Conservation (phyloP, 331 rosid genomes). For the Prunus yedoensis region DNA sequence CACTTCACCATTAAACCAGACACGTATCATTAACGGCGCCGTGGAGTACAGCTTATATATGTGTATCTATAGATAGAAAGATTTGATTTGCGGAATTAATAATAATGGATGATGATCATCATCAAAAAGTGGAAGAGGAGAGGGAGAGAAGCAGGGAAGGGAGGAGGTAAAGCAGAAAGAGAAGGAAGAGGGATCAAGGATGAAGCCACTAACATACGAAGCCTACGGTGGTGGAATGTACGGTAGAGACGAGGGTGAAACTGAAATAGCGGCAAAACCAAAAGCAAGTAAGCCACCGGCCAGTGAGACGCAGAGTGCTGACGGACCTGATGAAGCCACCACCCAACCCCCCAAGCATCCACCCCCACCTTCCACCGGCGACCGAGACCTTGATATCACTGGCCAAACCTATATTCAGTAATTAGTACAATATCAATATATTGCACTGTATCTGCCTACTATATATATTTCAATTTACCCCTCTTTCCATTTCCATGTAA, state of each 20-base stretch:
- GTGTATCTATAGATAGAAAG: too few relatives aligned
- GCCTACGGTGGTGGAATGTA: constrained; percentile 76
- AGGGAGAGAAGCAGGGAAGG: constrained; percentile 18
- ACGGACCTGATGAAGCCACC: constrained; percentile 43
- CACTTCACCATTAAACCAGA: not conserved
- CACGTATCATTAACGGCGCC: not conserved
- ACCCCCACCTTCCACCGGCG: constrained; percentile 68
- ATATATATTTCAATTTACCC: too few relatives aligned
- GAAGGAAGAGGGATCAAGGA: constrained; percentile 30
- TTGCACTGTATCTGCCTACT: too few relatives aligned
- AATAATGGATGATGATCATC: not conserved
- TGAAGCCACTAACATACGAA: constrained; percentile 49
- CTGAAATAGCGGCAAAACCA: not conserved
- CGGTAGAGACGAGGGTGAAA: constrained; percentile 17
- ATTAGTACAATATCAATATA: not conserved
- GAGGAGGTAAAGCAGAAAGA: constrained; percentile 19
- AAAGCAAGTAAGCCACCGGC: constrained; percentile 35
- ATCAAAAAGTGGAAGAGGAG: not conserved
- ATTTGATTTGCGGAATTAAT: too few relatives aligned
- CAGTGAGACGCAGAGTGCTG: constrained; percentile 67
- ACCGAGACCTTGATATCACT: constrained; percentile 64
- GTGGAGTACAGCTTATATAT: too few relatives aligned
- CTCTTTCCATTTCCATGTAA: too few relatives aligned
- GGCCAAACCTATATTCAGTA: constrained; percentile 73
- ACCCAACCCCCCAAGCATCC: constrained; percentile 23